These are phyloP conservation scores for Simmondsia chinensis DNA, from an alignment of 148 eudicot genomes.

Conservation along the genomic window DNA sequence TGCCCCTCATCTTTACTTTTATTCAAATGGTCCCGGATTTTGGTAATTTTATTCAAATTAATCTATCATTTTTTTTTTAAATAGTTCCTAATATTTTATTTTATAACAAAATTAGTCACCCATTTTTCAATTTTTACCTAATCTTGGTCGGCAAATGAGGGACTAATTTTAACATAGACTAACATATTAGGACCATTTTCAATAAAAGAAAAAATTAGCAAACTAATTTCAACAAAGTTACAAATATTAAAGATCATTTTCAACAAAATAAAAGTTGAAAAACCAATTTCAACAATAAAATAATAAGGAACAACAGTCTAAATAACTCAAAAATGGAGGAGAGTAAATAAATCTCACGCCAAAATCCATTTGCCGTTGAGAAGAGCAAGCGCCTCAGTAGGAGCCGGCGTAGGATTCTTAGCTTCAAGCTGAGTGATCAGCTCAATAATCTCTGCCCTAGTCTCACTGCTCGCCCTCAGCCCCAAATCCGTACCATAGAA, in stretches of 20 bases:
- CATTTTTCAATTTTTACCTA: too few species aligned
- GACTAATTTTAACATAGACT: too few species aligned
- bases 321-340: neutral
- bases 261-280: neutral
- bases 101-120: too few species aligned
- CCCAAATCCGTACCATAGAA: slow-evolving; percentile 85
- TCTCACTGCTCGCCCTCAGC: slow-evolving; percentile 62
- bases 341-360: slow-evolving; percentile 34
- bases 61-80: too few species aligned
- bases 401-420: slow-evolving; percentile 76
- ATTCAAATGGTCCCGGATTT: too few species aligned
- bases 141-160: too few species aligned
- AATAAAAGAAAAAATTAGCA: too few species aligned
- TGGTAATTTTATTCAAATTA: too few species aligned
- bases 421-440: slow-evolving; percentile 71
- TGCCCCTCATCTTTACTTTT: too few species aligned
- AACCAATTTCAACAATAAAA: neutral
- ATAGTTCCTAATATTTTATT: too few species aligned
- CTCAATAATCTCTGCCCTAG: slow-evolving; percentile 80
- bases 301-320: neutral
- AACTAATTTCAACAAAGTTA: too few species aligned
- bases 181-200: too few species aligned
- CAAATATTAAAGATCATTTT: neutral
- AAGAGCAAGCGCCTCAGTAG: slow-evolving; percentile 68
- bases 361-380: slow-evolving; percentile 95